phyloP scores from a whole-genome alignment of 2,329 filamentous ascomycete genomes.

The Dactylella cylindrospora region DNA sequence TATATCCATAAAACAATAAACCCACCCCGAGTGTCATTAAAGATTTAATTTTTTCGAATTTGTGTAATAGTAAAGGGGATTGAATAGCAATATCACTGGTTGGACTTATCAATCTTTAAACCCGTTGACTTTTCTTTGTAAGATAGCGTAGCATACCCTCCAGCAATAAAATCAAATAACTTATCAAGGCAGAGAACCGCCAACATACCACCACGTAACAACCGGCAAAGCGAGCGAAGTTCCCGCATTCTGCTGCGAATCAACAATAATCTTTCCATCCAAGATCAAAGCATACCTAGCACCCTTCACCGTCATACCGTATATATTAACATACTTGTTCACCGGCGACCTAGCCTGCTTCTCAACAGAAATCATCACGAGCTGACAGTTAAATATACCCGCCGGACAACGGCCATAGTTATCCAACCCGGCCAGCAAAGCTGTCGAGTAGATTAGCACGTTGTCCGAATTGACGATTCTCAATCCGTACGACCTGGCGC shows the following conservation, averaged over 20 bases:
- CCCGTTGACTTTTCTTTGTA: too few species aligned
- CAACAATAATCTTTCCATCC: constrained; percentile 15
- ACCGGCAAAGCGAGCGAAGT: constrained; percentile 12
- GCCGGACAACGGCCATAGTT: constrained; percentile 9
- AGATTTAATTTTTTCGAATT: too few species aligned
- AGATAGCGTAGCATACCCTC: too few species aligned
- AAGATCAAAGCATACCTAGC: constrained; percentile 11
- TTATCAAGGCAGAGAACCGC: constrained; percentile 3
- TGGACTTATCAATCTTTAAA: too few species aligned
- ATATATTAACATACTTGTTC: constrained; percentile 9
- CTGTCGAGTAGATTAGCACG: constrained; percentile 4
- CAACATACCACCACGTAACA: constrained; percentile 16
- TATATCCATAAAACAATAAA: too few species aligned
- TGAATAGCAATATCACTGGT: too few species aligned
- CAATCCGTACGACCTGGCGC: constrained; percentile 18
- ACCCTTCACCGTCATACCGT: constrained; percentile 12
- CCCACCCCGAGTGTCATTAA: too few species aligned
- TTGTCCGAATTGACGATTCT: constrained; percentile 22
- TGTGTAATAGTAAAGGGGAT: too few species aligned
- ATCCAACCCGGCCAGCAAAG: constrained; percentile 6
- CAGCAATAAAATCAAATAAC: too few species aligned
- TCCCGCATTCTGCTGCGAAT: constrained; percentile 21
- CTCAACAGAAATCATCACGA: constrained; percentile 14
- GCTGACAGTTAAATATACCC: constrained; percentile 17
- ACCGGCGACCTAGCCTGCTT: constrained; percentile 7